A percentile compares a stretch with the other conserved stretches of the same genome.
These are phyloP conservation scores for Penicillium hordei DNA, from an alignment of 2,329 filamentous ascomycete species.

Conservation along the genomic window DNA sequence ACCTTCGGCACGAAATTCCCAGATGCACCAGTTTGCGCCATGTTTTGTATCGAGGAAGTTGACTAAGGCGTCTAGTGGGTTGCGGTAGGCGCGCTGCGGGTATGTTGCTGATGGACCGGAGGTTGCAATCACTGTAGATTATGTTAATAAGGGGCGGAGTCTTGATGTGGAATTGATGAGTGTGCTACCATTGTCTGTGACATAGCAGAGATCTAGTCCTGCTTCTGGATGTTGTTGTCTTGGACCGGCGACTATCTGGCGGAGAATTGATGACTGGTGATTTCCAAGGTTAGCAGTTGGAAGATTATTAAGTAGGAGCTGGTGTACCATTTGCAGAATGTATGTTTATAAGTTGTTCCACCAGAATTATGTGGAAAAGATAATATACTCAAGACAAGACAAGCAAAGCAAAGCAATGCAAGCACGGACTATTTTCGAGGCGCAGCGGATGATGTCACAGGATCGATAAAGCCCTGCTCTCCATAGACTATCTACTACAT, in stretches of 20 bases:
- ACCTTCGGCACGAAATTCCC: conserved; percentile 96
- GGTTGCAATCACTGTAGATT: conserved; percentile 60
- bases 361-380: not conserved
- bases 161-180: not conserved
- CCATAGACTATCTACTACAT: no score
- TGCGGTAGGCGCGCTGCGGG: conserved; percentile 88
- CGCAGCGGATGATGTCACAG: conserved; percentile 9
- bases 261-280: conserved; percentile 68
- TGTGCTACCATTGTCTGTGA: conserved; percentile 68
- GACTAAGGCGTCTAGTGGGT: conserved; percentile 83
- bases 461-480: not conserved
- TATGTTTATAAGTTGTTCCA: not conserved
- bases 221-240: conserved; percentile 81
- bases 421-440: not conserved
- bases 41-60: conserved; percentile 85
- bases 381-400: not conserved
- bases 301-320: not conserved
- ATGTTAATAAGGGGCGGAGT: not conserved
- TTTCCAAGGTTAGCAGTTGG: not conserved
- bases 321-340: conserved; percentile 2
- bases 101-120: conserved; percentile 89
- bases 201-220: conserved; percentile 91
- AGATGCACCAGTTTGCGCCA: conserved; percentile 83
- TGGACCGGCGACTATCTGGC: conserved; percentile 88
- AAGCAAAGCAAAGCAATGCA: not conserved